These are phyloP conservation scores for Solanum arcanum DNA, from an alignment of 257 asterid species.

Conservation along the genomic window DNA sequence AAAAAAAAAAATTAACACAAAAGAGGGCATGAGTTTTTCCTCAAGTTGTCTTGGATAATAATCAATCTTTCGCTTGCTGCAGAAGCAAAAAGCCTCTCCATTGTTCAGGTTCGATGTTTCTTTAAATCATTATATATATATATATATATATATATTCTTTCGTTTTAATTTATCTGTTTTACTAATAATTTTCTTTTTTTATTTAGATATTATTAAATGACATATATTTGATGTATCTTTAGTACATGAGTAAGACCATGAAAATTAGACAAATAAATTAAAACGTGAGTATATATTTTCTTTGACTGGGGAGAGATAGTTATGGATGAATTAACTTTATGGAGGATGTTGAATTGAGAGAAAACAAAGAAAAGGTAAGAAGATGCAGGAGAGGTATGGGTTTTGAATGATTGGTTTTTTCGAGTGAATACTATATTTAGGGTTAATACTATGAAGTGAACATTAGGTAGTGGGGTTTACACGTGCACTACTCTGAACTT, in stretches of 20 bases:
- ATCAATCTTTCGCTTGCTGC: slow-evolving; percentile 14
- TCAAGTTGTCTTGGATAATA: slow-evolving; percentile 1
- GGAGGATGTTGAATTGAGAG: background rate
- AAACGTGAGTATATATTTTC: background rate
- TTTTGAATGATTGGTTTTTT: background rate
- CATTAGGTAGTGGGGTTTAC: slow-evolving; percentile 28
- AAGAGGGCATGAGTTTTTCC: background rate
- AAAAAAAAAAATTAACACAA: background rate
- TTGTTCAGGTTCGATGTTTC: background rate
- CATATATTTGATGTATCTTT: background rate
- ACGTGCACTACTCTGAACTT: slow-evolving; percentile 52
- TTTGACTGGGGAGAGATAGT: background rate
- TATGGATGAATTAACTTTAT: background rate
- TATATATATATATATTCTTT: background rate
- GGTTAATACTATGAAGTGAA: slow-evolving; percentile 2
- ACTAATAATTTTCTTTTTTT: background rate
- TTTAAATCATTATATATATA: background rate
- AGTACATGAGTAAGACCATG: background rate
- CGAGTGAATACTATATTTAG: background rate
- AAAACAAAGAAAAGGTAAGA: background rate
- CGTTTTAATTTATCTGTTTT: no score
- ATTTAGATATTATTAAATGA: background rate
- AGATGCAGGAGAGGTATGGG: background rate
- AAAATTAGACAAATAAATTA: no score
- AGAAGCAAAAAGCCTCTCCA: background rate